Conservation (phyloP, 441 rosid genomes). For the Codiaeum variegatum region DNA sequence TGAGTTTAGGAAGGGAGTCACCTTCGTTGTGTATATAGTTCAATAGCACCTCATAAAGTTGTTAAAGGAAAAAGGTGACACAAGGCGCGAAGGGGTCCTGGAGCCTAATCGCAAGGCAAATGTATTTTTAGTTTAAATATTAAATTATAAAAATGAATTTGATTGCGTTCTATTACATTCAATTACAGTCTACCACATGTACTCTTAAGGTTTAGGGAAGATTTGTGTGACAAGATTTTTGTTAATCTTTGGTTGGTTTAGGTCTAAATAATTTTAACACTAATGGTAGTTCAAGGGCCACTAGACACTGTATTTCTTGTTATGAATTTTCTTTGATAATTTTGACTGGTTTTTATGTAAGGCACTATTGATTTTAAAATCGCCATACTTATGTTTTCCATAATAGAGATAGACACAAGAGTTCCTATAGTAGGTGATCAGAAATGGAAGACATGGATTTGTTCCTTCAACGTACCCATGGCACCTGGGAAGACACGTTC, state of each 20-base stretch:
- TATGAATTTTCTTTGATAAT: background rate
- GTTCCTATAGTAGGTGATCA: constrained; percentile 75
- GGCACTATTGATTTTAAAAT: background rate
- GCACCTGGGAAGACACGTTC: constrained; percentile 97
- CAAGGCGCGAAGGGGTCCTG: too few relatives aligned
- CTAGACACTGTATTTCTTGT: background rate
- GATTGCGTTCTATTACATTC: too few relatives aligned
- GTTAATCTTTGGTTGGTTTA: background rate
- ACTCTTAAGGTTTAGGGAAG: too few relatives aligned
- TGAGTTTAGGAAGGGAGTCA: background rate
- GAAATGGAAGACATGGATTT: constrained; percentile 91
- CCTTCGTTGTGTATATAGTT: background rate
- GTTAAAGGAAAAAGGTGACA: too few relatives aligned
- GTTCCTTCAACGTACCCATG: constrained; percentile 94
- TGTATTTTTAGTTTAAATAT: too few relatives aligned
- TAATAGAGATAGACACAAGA: constrained; percentile 84
- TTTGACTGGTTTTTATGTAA: background rate
- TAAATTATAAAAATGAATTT: too few relatives aligned
- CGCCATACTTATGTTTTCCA: constrained; percentile 24
- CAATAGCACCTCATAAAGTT: background rate
- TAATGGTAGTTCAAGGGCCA: background rate
- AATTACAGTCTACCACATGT: too few relatives aligned
- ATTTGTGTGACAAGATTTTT: background rate
- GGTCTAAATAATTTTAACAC: background rate
- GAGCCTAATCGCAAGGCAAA: too few relatives aligned